A percentile compares a stretch with the other conserved stretches of the same genome.
phyloP scores from a whole-genome alignment of 345 rosid genomes.

The Leavenworthia alabamica region DNA sequence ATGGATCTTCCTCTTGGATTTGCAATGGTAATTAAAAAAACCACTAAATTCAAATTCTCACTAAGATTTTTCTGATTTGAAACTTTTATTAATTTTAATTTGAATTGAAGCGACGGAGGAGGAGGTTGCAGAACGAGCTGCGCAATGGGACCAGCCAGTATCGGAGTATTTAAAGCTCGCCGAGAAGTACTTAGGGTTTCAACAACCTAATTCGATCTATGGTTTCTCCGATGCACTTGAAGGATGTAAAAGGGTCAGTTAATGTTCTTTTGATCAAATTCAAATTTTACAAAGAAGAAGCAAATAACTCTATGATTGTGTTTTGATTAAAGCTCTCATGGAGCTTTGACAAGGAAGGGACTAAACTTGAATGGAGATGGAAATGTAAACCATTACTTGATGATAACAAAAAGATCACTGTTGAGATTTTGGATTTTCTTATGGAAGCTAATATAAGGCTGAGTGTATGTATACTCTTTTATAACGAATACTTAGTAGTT shows the following conservation, averaged over 20 bases:
- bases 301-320: no score
- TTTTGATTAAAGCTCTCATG: slow-evolving; percentile 57
- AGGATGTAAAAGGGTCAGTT: slow-evolving; percentile 58
- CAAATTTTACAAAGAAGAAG: no score
- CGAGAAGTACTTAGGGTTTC: slow-evolving; percentile 77
- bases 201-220: slow-evolving; percentile 60
- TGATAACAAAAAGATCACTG: slow-evolving; percentile 43
- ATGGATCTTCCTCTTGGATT: slow-evolving; percentile 69
- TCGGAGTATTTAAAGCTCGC: slow-evolving; percentile 61
- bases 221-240: slow-evolving; percentile 67
- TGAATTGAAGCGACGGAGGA: slow-evolving; percentile 51
- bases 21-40: slow-evolving; percentile 45
- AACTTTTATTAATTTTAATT: background rate
- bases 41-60: background rate
- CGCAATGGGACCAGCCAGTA: slow-evolving; percentile 86
- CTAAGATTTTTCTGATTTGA: background rate
- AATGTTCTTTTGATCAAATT: background rate
- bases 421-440: slow-evolving; percentile 70
- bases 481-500: no score
- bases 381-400: slow-evolving; percentile 57
- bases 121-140: slow-evolving; percentile 63
- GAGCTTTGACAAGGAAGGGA: slow-evolving; percentile 91
- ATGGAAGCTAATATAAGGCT: slow-evolving; percentile 78
- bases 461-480: no score
- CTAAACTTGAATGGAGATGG: slow-evolving; percentile 88